Percentiles rank a stretch among this genome's conserved stretches.
Evolutionary conservation across 495 filamentous ascomycete genomes (phyloP).

Genomic region (Podospora pseudocomata): DNA sequence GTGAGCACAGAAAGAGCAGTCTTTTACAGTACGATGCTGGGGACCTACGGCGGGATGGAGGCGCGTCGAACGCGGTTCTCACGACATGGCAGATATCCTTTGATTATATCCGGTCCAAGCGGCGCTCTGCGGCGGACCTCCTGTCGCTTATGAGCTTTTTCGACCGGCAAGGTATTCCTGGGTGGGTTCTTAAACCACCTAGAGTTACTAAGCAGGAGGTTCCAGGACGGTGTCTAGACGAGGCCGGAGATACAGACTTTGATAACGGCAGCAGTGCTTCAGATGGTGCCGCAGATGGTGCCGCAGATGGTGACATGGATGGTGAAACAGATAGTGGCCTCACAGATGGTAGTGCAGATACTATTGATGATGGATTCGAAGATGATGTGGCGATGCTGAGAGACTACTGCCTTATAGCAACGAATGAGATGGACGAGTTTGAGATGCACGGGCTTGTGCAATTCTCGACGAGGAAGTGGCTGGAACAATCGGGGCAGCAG

Average conservation of each 20-base stretch:
- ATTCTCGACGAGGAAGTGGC: conserved; percentile 42
- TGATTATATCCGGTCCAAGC: conserved; percentile 21
- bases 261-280: neutral
- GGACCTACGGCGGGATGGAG: conserved; percentile 30
- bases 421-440: conserved; percentile 24
- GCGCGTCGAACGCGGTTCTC: conserved; percentile 29
- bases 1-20: conserved; percentile 27
- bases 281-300: neutral
- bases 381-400: conserved; percentile 26
- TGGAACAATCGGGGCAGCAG: conserved; percentile 28
- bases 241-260: neutral
- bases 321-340: neutral
- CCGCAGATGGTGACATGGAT: neutral
- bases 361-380: neutral
- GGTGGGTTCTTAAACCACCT: conserved; percentile 21
- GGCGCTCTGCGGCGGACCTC: conserved; percentile 32
- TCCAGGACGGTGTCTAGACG: neutral
- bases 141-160: conserved; percentile 46
- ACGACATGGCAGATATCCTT: conserved; percentile 38
- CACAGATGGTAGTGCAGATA: neutral
- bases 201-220: neutral
- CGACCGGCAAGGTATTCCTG: conserved; percentile 41
- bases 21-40: conserved; percentile 32
- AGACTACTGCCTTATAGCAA: conserved; percentile 43
- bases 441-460: conserved; percentile 47